Evolutionary conservation across 768 basidiomycete genomes (phyloP).

Genomic region (Rhizopogon roseolus): DNA sequence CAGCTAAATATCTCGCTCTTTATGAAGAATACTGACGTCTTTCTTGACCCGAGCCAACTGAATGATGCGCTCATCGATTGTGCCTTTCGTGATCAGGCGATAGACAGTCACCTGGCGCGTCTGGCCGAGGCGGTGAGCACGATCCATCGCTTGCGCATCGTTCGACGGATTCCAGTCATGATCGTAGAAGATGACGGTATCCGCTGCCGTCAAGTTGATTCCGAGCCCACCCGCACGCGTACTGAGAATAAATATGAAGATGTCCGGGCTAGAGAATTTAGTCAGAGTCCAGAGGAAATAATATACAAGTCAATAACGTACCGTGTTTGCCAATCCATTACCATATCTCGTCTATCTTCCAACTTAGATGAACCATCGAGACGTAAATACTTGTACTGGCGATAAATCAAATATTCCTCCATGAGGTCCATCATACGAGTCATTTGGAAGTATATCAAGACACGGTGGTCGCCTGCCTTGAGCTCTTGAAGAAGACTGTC

Average conservation of each 20-base stretch:
- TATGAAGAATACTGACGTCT: constrained; percentile 54
- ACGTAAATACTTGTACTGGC: constrained; percentile 92
- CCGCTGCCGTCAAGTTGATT: constrained; percentile 85
- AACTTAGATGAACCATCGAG: constrained; percentile 92
- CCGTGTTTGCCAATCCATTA: constrained; percentile 98
- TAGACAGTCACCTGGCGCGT: constrained; percentile 97
- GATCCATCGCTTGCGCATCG: constrained; percentile 98
- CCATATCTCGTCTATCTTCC: constrained; percentile 97
- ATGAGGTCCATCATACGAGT: constrained; percentile 99
- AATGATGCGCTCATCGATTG: constrained; percentile 95
- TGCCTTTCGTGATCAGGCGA: constrained; percentile 88
- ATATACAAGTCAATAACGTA: constrained; percentile 28
- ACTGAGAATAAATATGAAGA: constrained; percentile 90
- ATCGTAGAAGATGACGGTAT: constrained; percentile 23
- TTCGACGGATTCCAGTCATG: constrained; percentile 76
- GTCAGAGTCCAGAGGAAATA: neutral
- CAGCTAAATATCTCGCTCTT: neutral
- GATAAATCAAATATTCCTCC: constrained; percentile 96
- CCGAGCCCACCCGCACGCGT: constrained; percentile 96
- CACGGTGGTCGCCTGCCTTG: constrained; percentile 89
- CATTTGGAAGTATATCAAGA: constrained; percentile 99
- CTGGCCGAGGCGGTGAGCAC: constrained; percentile 94
- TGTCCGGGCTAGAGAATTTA: constrained; percentile 54
- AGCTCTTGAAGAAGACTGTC: constrained; percentile 89
- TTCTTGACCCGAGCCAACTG: constrained; percentile 96